A percentile compares a stretch with the other conserved stretches of the same genome.
Evolutionary conservation across 2,329 filamentous ascomycete species (phyloP).

Genomic region (Aspergillus sp.): DNA sequence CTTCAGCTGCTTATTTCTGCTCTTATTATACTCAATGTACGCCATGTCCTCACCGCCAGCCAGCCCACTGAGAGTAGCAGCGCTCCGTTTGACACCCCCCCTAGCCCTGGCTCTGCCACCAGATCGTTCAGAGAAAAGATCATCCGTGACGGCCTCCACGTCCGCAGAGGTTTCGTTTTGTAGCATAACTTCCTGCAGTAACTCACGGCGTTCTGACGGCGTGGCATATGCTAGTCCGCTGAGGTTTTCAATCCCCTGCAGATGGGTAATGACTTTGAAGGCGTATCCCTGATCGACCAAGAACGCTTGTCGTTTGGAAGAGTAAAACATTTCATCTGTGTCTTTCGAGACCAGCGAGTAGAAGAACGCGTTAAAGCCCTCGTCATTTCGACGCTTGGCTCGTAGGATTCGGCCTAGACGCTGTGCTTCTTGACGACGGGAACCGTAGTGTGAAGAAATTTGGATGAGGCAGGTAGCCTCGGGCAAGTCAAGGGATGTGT

Average conservation of each 20-base stretch:
- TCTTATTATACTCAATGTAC: constrained; percentile 82
- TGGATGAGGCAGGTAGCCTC: constrained; percentile 97
- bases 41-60: constrained; percentile 96
- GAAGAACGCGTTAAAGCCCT: constrained; percentile 99
- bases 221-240: constrained; percentile 77
- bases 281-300: constrained; percentile 97
- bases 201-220: constrained; percentile 75
- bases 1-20: constrained; percentile 66
- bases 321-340: constrained; percentile 97
- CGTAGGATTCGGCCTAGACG: constrained; percentile 88
- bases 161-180: constrained; percentile 76
- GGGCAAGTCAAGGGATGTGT: constrained; percentile 94
- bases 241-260: constrained; percentile 85
- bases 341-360: constrained; percentile 97
- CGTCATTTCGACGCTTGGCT: constrained; percentile 93
- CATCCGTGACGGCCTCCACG: constrained; percentile 68
- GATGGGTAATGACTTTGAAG: constrained; percentile 97
- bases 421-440: constrained; percentile 93
- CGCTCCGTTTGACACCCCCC: constrained; percentile 71
- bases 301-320: constrained; percentile 93
- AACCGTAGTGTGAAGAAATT: constrained; percentile 96
- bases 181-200: constrained; percentile 84
- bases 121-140: constrained; percentile 62
- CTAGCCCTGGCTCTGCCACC: constrained; percentile 49
- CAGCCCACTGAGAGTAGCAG: constrained; percentile 79